phyloP scores from a whole-genome alignment of 2,329 filamentous ascomycete genomes.

The Pseudogymnoascus sp. region DNA sequence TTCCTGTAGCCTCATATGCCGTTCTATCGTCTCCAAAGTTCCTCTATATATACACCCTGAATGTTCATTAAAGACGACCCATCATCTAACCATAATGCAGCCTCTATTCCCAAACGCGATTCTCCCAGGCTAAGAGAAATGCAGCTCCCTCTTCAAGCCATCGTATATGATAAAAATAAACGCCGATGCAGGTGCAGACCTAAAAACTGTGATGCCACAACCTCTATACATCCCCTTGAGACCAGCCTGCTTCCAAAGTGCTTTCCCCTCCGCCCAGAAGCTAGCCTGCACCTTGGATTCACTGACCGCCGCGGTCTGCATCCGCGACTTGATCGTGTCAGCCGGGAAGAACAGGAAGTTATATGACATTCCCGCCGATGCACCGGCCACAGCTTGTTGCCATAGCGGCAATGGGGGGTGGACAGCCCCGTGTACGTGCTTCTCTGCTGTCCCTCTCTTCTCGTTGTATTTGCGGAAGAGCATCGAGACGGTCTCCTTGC shows the following conservation, averaged over 20 bases:
- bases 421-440: not conserved
- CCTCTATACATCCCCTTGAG: constrained; percentile 82
- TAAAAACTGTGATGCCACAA: constrained; percentile 83
- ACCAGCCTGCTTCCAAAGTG: constrained; percentile 76
- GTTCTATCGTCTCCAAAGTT: not conserved
- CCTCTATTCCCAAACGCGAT: constrained; percentile 10
- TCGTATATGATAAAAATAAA: constrained; percentile 97
- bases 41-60: not conserved
- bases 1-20: not conserved
- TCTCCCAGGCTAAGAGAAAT: constrained; percentile 32
- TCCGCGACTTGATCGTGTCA: constrained; percentile 93
- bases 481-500: constrained; percentile 71
- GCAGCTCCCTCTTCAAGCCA: constrained; percentile 64
- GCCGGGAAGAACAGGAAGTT: constrained; percentile 97
- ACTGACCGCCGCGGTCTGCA: constrained; percentile 74
- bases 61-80: not conserved
- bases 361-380: constrained; percentile 83
- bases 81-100: constrained; percentile 4
- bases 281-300: constrained; percentile 41
- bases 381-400: constrained; percentile 83
- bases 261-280: constrained; percentile 63
- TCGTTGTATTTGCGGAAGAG: constrained; percentile 56
- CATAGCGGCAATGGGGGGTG: constrained; percentile 60
- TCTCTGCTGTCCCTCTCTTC: constrained; percentile 14
- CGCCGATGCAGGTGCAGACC: constrained; percentile 89